Conservation (phyloP, 495 filamentous ascomycete species). For the Aspergillus taichungensis region DNA sequence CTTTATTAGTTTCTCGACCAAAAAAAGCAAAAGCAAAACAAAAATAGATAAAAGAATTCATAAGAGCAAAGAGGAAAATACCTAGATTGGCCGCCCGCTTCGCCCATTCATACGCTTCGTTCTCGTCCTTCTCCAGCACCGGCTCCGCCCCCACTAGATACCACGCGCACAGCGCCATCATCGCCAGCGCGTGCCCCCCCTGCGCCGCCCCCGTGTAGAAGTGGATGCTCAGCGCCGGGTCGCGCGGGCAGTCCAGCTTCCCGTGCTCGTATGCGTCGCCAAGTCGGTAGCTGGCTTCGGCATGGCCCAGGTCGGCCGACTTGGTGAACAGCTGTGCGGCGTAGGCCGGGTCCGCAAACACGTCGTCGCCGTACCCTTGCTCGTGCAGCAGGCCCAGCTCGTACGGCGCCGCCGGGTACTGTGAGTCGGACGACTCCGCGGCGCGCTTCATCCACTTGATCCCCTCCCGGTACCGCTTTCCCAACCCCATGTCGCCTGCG, state of each 20-base stretch:
- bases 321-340: constrained; percentile 92
- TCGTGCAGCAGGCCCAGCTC: constrained; percentile 84
- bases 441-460: constrained; percentile 96
- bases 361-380: constrained; percentile 79
- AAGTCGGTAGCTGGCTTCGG: constrained; percentile 74
- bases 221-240: constrained; percentile 90
- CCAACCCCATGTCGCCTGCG: constrained; percentile 74
- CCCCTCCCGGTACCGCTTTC: constrained; percentile 81
- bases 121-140: constrained; percentile 86
- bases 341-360: constrained; percentile 84
- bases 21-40: background rate
- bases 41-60: constrained; percentile 6
- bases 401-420: constrained; percentile 90
- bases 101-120: constrained; percentile 96
- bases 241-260: constrained; percentile 72
- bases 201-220: constrained; percentile 94
- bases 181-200: constrained; percentile 72
- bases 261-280: constrained; percentile 98
- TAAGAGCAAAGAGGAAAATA: constrained; percentile 30
- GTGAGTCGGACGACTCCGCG: constrained; percentile 74
- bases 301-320: constrained; percentile 83
- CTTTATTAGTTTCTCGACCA: background rate
- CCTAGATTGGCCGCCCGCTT: constrained; percentile 73
- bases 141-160: constrained; percentile 95
- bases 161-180: constrained; percentile 99